A percentile compares a stretch with the other conserved stretches of the same genome.
phyloP scores from a whole-genome alignment of 352 stramenopile species.

The Thalassiosira hispida region DNA sequence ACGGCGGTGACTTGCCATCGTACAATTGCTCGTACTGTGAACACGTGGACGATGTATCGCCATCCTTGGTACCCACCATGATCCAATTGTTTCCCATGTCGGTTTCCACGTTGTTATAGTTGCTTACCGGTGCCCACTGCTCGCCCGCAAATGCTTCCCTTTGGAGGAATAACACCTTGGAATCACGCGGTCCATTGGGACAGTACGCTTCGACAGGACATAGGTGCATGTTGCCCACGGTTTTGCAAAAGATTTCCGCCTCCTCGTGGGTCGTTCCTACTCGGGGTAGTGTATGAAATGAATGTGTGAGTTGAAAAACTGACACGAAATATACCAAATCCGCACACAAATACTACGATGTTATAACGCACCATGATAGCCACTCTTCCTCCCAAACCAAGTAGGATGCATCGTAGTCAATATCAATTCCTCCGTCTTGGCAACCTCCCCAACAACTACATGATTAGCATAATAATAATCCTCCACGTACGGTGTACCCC shows the following conservation, averaged over 20 bases:
- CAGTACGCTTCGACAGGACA: conserved; percentile 30
- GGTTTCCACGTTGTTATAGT: background rate
- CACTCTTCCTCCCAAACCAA: conserved; percentile 27
- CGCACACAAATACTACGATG: too few relatives aligned
- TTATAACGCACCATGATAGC: conserved; percentile 32
- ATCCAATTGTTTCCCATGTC: conserved; percentile 18
- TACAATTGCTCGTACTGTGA: conserved; percentile 5
- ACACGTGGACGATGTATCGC: conserved; percentile 3
- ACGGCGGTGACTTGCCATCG: conserved; percentile 12
- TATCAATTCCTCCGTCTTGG: conserved; percentile 7
- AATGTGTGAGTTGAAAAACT: background rate
- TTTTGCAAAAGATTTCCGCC: conserved; percentile 29
- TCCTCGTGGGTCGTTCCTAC: conserved; percentile 28
- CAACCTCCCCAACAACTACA: background rate
- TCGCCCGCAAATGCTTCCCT: conserved; percentile 22
- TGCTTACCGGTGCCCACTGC: conserved; percentile 15
- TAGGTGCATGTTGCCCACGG: conserved; percentile 32
- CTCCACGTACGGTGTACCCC: background rate
- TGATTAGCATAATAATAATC: background rate
- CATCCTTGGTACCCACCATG: conserved; percentile 22
- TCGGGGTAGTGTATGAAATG: too few relatives aligned
- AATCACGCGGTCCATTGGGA: conserved; percentile 1
- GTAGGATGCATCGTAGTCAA: conserved; percentile 19
- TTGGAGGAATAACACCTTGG: conserved; percentile 18
- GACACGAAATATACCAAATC: too few relatives aligned